phyloP scores from a whole-genome alignment of 352 stramenopile species.

The Pythium rhizo-oryzae region DNA sequence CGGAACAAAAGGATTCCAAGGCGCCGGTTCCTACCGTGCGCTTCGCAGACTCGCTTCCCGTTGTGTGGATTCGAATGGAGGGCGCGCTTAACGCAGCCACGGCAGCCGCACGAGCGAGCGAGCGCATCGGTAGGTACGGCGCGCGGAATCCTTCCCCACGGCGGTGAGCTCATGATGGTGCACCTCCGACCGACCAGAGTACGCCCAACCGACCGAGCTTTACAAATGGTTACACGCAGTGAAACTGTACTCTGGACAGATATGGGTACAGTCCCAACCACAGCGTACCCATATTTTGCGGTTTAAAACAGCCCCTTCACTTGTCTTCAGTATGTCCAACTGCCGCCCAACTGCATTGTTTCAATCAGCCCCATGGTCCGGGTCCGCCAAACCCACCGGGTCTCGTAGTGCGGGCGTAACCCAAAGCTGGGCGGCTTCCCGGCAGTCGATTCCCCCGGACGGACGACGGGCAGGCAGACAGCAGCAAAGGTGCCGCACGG shows the following conservation, averaged over 20 bases:
- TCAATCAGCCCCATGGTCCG: slow-evolving; percentile 4
- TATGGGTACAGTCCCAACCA: slow-evolving; percentile 24
- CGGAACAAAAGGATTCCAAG: neutral
- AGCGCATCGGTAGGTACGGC: neutral
- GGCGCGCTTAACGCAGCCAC: no score
- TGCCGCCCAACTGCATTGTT: neutral
- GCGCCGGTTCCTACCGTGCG: neutral
- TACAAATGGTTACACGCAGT: slow-evolving; percentile 20
- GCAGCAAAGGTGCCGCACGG: slow-evolving; percentile 10
- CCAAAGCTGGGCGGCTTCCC: neutral
- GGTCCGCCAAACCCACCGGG: neutral
- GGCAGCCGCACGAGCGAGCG: no score
- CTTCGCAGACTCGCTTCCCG: neutral
- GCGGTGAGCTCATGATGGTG: no score
- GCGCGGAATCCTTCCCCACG: neutral
- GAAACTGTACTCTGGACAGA: slow-evolving; percentile 30
- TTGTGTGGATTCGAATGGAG: neutral
- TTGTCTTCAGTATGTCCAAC: slow-evolving; percentile 19
- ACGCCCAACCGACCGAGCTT: no score
- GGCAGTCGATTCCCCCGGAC: no score
- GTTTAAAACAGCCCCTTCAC: slow-evolving; percentile 19
- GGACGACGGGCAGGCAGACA: neutral
- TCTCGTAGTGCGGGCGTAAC: slow-evolving; percentile 17
- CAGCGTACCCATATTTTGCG: slow-evolving; percentile 9
- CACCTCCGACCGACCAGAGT: no score